Conservation (phyloP, 1,284 basidiomycete genomes). For the Ceratobasidium sp. region DNA sequence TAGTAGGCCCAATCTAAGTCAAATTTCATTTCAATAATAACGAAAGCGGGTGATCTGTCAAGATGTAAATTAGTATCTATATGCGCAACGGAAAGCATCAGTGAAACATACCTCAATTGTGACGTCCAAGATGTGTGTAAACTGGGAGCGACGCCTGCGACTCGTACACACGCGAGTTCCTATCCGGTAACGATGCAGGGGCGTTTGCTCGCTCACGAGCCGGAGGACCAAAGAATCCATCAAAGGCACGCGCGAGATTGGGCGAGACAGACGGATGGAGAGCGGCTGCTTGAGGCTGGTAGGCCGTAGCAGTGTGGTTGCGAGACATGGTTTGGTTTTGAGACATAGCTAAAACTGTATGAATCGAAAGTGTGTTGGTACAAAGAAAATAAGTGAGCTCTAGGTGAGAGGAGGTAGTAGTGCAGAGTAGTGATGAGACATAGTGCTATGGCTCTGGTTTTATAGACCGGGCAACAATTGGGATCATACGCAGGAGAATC, state of each 20-base stretch:
- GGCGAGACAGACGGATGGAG: conserved; percentile 34
- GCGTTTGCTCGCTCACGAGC: conserved; percentile 21
- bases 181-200: background rate
- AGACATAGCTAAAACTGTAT: background rate
- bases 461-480: conserved; percentile 43
- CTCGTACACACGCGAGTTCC: conserved; percentile 16
- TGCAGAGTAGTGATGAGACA: conserved; percentile 3
- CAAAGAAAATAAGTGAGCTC: background rate
- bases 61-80: too few relatives aligned
- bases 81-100: too few relatives aligned
- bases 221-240: too few relatives aligned
- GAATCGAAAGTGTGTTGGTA: background rate
- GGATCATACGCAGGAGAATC: conserved; percentile 28
- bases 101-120: conserved; percentile 25
- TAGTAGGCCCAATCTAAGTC: too few relatives aligned
- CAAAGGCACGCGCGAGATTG: conserved; percentile 40
- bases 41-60: too few relatives aligned
- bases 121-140: conserved; percentile 26
- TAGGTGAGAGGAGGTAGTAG: background rate
- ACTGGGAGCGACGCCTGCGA: conserved; percentile 17
- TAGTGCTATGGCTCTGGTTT: background rate
- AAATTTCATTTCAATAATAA: too few relatives aligned
- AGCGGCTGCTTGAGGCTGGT: conserved; percentile 12
- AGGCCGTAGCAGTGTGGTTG: conserved; percentile 41
- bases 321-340: too few relatives aligned